Evolutionary conservation across 164 flowering plant species (phyloP), one percentile per base, ranked within the genome.

Genomic region (Liriodendron chinense): DNA sequence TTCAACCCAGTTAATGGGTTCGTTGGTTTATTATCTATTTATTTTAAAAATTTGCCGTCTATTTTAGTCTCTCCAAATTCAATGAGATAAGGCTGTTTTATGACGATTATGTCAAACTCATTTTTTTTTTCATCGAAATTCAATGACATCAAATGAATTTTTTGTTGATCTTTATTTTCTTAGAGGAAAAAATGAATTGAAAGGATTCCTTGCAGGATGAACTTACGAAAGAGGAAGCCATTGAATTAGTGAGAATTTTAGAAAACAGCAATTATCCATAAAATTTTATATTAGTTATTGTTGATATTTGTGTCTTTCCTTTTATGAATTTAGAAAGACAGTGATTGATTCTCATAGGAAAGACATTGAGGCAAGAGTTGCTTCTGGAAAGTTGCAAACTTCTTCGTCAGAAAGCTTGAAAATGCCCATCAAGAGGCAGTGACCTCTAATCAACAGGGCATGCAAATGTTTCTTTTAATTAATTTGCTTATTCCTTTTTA

Each of bases 361-460:
- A 78, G 97, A 92, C 77, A 76, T 64, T 23, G 89, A 90, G 70
- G 89, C 89, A 21, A 87, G 89, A 74, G 68, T 71, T 72, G 81
- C 82, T 23, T 84, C 80, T n/a, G 97, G 90, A 63, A 84, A 77
- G 67, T 18, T 69, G 72, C 79, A 75, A 50, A 86, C 78, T 68
- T 80, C 87, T 75, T 79, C 87, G 7, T 74, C 76, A 1, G 87
- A 83, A 68, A 88, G 78, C 86, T 90, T 71, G 86, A 73, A 47
- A 90, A 81, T 75, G 79, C 79, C 61, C 84, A 79, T 53, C 79
- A 87, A 67, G 92, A 89, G 66, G 88, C 83, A 26, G 69, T 69
- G 57, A 83, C 78, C 78, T 87, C 89, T 25, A 92, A 79, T 79
- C 93, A 90, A 73, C 91, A 86, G 91, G 97, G 89, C 82, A 69